A percentile compares a stretch with the other conserved stretches of the same genome.
Conservation (phyloP, 208 protist genomes). For the Acanthamoeba healyi region DNA sequence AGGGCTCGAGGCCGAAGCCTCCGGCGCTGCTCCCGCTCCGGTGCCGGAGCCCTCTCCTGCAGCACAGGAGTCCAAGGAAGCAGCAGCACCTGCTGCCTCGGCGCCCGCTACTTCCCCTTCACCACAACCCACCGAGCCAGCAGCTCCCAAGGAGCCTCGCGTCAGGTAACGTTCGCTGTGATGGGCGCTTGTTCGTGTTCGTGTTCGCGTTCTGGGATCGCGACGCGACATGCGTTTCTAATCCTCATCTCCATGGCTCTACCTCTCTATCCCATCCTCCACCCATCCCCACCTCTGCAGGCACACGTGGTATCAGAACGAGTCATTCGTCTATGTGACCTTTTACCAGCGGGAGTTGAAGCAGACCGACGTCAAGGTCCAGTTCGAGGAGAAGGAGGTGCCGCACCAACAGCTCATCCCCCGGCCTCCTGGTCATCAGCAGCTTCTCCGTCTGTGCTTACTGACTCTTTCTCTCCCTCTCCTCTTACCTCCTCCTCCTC, state of each 20-base stretch:
- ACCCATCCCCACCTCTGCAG: too few species aligned
- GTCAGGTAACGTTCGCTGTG: too few species aligned
- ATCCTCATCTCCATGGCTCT: neutral
- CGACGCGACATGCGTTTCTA: too few species aligned
- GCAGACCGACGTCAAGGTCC: constrained; percentile 5
- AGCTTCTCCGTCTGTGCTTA: neutral
- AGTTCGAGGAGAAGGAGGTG: constrained; percentile 26
- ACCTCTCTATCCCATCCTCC: too few species aligned
- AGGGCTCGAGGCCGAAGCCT: neutral
- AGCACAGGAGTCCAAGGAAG: neutral
- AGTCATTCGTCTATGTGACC: constrained; percentile 70
- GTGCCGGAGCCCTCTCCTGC: neutral
- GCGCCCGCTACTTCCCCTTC: too few species aligned
- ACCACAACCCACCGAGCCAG: neutral
- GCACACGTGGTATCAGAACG: constrained; percentile 78
- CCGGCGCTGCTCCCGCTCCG: neutral
- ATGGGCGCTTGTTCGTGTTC: too few species aligned
- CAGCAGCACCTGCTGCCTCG: neutral
- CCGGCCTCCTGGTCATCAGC: neutral
- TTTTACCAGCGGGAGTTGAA: constrained; percentile 45
- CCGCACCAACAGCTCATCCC: neutral
- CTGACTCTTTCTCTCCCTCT: too few species aligned
- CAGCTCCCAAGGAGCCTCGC: constrained; percentile 1
- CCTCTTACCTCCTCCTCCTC: too few species aligned
- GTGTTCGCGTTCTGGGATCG: too few species aligned